phyloP scores from a whole-genome alignment of 176 grass and related monocot species.

The Juncus effusus region DNA sequence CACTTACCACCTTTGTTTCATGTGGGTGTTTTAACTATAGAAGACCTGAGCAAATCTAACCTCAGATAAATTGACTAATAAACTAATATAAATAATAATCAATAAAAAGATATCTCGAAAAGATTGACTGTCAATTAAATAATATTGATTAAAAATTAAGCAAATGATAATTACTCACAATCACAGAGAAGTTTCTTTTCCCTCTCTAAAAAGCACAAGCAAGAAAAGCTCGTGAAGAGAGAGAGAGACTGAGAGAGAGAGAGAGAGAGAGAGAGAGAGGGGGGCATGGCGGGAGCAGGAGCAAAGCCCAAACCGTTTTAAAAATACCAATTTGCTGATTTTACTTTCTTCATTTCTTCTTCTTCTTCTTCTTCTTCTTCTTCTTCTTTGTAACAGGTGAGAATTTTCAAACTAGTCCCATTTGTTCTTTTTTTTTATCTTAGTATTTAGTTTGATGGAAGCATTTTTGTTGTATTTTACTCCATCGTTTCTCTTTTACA shows the following conservation, averaged over 20 bases:
- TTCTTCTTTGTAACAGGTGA: not conserved
- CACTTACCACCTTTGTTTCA: too few species aligned
- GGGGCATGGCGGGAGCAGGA: constrained; percentile 13
- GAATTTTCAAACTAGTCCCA: not conserved
- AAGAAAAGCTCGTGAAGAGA: constrained; percentile 8
- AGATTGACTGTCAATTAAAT: constrained; percentile 16
- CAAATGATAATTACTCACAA: constrained; percentile 15
- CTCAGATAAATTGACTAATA: too few species aligned
- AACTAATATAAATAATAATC: too few species aligned
- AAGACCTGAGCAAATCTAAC: too few species aligned
- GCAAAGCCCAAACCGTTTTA: not conserved
- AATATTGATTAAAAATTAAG: constrained; percentile 24
- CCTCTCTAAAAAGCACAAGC: constrained; percentile 7
- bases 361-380: not conserved
- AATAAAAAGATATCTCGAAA: not conserved
- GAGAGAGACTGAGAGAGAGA: not conserved
- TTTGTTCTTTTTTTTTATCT: not conserved
- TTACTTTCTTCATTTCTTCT: not conserved
- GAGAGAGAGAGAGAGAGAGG: constrained; percentile 20
- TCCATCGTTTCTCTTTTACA: constrained; percentile 24
- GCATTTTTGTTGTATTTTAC: constrained; percentile 20
- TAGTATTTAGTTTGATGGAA: constrained; percentile 12
- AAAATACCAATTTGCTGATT: not conserved
- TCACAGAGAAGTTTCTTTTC: constrained; percentile 7
- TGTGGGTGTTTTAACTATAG: too few species aligned